phyloP scores from a whole-genome alignment of 192 early-diverging fungal species.

The Piromyces sp. region DNA sequence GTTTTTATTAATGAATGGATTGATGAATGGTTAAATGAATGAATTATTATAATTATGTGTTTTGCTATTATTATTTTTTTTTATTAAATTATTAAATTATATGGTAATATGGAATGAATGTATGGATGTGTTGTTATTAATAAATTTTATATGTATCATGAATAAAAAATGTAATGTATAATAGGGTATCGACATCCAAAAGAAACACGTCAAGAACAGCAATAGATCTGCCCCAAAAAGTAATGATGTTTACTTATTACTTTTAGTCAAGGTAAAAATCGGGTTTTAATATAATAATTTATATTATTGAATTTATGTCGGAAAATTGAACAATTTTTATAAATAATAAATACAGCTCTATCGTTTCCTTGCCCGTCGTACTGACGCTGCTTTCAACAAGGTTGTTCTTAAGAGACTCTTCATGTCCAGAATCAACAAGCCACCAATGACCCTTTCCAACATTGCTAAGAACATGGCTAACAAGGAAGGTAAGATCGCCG shows the following conservation, averaged over 20 bases:
- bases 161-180: background rate
- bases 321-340: background rate
- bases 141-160: too few species aligned
- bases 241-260: constrained; percentile 89
- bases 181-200: constrained; percentile 91
- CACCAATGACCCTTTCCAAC: constrained; percentile 84
- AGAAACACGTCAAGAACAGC: constrained; percentile 91
- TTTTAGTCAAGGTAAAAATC: constrained; percentile 87
- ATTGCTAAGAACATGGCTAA: constrained; percentile 52
- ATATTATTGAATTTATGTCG: background rate
- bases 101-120: too few species aligned
- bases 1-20: background rate
- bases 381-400: constrained; percentile 97
- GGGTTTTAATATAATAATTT: background rate
- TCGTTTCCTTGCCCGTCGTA: constrained; percentile 97
- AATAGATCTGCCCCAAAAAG: constrained; percentile 76
- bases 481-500: constrained; percentile 81
- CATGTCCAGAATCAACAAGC: constrained; percentile 95
- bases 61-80: too few species aligned
- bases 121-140: too few species aligned
- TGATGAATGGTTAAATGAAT: too few species aligned
- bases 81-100: too few species aligned
- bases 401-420: constrained; percentile 93
- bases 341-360: constrained; percentile 50
- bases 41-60: too few species aligned